phyloP scores from a whole-genome alignment of 2,329 filamentous ascomycete species.

The Arthrobotrys entomopaga region DNA sequence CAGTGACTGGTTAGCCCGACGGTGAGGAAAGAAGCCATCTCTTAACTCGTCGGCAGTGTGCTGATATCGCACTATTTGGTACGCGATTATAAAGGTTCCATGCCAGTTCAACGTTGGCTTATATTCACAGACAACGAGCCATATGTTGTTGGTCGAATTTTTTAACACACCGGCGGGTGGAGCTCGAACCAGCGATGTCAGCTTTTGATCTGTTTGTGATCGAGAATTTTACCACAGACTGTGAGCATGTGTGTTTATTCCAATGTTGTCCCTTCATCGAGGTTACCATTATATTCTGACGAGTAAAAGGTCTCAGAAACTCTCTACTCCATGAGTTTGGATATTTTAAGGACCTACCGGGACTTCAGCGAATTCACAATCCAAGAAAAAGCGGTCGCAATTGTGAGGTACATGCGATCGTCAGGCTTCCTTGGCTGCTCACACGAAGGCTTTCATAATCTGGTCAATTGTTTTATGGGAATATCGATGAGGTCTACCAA shows the following conservation, averaged over 20 bases:
- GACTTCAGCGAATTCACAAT: constrained; percentile 70
- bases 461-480: constrained; percentile 89
- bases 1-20: constrained; percentile 80
- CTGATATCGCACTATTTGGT: background rate
- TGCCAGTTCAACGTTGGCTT: constrained; percentile 77
- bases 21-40: constrained; percentile 62
- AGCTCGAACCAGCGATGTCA: constrained; percentile 78
- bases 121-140: constrained; percentile 82
- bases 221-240: constrained; percentile 76
- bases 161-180: constrained; percentile 65
- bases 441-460: constrained; percentile 75
- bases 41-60: background rate
- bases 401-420: constrained; percentile 76
- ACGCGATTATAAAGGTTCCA: constrained; percentile 72
- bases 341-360: constrained; percentile 62
- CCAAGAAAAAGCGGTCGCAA: constrained; percentile 73
- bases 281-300: background rate
- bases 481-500: constrained; percentile 76
- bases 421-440: constrained; percentile 75
- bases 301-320: constrained; percentile 2
- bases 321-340: constrained; percentile 59
- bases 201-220: constrained; percentile 91
- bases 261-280: too few species aligned
- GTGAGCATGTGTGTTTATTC: constrained; percentile 67
- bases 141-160: constrained; percentile 78